phyloP scores from a whole-genome alignment of 345 rosid species.

The Conringia planisiliqua region DNA sequence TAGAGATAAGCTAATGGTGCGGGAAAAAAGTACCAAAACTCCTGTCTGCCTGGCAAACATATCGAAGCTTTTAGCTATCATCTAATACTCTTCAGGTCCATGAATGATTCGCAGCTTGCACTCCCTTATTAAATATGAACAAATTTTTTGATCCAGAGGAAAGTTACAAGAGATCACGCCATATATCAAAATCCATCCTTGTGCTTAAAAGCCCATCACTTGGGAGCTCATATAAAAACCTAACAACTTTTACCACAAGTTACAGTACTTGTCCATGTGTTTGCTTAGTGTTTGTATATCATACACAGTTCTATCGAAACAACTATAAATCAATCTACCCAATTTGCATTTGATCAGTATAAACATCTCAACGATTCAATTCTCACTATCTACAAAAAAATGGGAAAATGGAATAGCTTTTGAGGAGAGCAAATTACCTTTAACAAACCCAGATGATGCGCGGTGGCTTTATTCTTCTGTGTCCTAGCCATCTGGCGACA shows the following conservation, averaged over 20 bases:
- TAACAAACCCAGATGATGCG: constrained; percentile 89
- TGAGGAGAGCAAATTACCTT: constrained; percentile 46
- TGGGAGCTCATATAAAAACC: background rate
- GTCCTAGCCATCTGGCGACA: constrained; percentile 84
- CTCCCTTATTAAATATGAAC: background rate
- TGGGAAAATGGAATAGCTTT: background rate
- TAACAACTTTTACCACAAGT: background rate
- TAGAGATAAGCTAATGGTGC: background rate
- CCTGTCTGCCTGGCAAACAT: background rate
- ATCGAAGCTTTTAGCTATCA: background rate
- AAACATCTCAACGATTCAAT: constrained; percentile 8
- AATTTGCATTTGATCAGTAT: background rate
- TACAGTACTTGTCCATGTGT: background rate
- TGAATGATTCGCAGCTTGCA: background rate
- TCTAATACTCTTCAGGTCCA: background rate
- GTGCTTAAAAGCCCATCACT: background rate
- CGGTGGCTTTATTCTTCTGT: constrained; percentile 96
- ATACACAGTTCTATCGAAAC: background rate
- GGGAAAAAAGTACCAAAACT: background rate
- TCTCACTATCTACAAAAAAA: background rate
- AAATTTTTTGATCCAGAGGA: background rate
- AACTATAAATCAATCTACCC: background rate
- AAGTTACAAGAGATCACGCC: background rate
- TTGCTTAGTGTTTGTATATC: background rate
- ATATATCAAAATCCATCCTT: background rate